A percentile compares a stretch with the other conserved stretches of the same genome.
These are phyloP conservation scores for Umbilicus rupestris DNA, from an alignment of 164 flowering plant species.

Conservation along the genomic window DNA sequence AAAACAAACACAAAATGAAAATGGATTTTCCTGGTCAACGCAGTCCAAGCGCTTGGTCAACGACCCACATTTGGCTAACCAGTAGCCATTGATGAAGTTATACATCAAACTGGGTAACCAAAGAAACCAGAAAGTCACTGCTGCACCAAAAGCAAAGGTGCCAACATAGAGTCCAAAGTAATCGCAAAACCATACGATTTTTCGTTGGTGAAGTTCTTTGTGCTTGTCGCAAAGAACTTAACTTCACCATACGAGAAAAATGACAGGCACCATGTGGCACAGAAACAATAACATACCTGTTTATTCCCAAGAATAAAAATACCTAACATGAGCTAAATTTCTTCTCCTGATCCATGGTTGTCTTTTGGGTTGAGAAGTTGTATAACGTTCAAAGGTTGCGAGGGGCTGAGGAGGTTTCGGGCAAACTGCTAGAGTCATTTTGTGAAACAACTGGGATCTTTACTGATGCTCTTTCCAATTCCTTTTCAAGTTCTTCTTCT, in stretches of 20 bases:
- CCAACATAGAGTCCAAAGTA: too few species aligned
- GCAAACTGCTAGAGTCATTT: conserved; percentile 21
- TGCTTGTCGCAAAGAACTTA: neutral
- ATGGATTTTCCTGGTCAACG: too few species aligned
- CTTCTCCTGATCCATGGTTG: neutral
- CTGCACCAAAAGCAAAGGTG: too few species aligned
- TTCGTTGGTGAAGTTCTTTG: neutral
- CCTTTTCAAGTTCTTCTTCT: conserved; percentile 86
- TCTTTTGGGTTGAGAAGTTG: neutral
- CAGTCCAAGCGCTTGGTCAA: too few species aligned
- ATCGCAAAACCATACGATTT: neutral
- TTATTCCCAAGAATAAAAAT: neutral
- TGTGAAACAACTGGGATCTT: conserved; percentile 51
- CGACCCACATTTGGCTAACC: too few species aligned
- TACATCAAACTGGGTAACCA: too few species aligned
- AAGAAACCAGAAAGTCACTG: too few species aligned
- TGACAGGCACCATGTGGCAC: neutral
- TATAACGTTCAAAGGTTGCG: conserved; percentile 13
- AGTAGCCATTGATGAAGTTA: too few species aligned
- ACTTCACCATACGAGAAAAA: neutral
- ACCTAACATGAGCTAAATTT: neutral
- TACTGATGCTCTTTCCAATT: conserved; percentile 62
- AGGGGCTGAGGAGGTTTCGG: conserved; percentile 27
- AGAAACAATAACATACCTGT: neutral
- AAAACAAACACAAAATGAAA: too few species aligned